These are phyloP conservation scores for Fraxinus floribunda DNA, from an alignment of 305 asterid genomes.

Conservation along the genomic window DNA sequence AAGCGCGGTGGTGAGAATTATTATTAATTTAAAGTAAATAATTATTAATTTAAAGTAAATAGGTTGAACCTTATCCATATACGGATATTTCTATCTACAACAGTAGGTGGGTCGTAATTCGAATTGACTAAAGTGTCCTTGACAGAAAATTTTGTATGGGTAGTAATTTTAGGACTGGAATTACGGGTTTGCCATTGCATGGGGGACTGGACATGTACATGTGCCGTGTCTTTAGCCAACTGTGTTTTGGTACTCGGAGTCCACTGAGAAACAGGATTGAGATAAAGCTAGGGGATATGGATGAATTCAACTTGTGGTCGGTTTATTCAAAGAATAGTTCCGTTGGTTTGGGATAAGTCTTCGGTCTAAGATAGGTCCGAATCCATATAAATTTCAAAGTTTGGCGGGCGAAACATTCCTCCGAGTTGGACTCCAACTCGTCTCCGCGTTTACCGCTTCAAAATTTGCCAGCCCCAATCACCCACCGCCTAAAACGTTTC, in stretches of 20 bases:
- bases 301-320: background rate
- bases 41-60: background rate
- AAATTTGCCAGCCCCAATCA: background rate
- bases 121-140: constrained; percentile 35
- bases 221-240: constrained; percentile 22
- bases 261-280: constrained; percentile 3
- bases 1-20: constrained; percentile 52
- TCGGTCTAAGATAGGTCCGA: background rate
- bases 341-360: constrained; percentile 32
- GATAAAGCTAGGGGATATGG: background rate
- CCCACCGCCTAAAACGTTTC: constrained; percentile 9
- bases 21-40: background rate
- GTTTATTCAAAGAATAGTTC: constrained; percentile 11
- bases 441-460: constrained; percentile 45
- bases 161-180: background rate
- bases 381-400: constrained; percentile 8
- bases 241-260: constrained; percentile 27
- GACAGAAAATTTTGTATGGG: background rate
- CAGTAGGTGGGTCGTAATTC: constrained; percentile 19
- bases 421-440: constrained; percentile 6
- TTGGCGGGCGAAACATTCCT: constrained; percentile 29
- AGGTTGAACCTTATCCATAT: constrained; percentile 39
- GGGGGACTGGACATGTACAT: background rate
- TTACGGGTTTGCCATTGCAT: constrained; percentile 12
- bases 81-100: constrained; percentile 35